Base-by-base conservation (phyloP, 768 basidiomycete genomes). In the Mycena olivaceomarginata region DNA sequence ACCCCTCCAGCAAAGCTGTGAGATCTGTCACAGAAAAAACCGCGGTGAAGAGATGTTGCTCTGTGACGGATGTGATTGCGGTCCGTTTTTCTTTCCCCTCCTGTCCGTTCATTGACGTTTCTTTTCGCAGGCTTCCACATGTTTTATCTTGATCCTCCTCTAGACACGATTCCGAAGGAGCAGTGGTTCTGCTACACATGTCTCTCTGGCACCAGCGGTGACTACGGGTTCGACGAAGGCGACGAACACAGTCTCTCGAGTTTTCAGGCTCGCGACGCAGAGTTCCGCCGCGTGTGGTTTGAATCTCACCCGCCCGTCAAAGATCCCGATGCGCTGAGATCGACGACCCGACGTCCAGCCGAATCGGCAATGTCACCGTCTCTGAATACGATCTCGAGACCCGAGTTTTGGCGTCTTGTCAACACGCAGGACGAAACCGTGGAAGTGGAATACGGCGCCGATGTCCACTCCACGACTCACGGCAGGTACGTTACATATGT, bases 401-500 rank as follows among this genome's bases (percentile, higher is more conserved):
- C n/a, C 64, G 98, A 99, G 85, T 99, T 99, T 81, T 99, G 98
- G 98, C 91, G 97, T 45, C 91, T 99, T 67, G 97, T 99, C 12
- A 95, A 98, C 85, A 95, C 95, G 20, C 91, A 92, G 72, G 88
- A 91, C 57, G 98, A 99, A 83, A 98, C 96, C 0, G 97, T 99
- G 20, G 98, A 99, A 84, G 94, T 99, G 45, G 98, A 99, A 85
- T 99, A 99, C 83, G 98, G 98, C n/a, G 98, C 98, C 2, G 98
- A 99, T 84, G 95, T 99, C 45, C 98, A 99, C 85, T 98, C 97
- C 11, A 98, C 97, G 1, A 98, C 96, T 10, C 97, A 99, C 81
- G 98, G 98, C 85, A 99, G 97, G 97, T 98, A 85, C 76, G 91
- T 18, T 46, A 43, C 15, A 16, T 53, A 18, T 70, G 39, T 37